Evolutionary conservation across 768 basidiomycete genomes (phyloP).

Genomic region (Naganishia onofrii): DNA sequence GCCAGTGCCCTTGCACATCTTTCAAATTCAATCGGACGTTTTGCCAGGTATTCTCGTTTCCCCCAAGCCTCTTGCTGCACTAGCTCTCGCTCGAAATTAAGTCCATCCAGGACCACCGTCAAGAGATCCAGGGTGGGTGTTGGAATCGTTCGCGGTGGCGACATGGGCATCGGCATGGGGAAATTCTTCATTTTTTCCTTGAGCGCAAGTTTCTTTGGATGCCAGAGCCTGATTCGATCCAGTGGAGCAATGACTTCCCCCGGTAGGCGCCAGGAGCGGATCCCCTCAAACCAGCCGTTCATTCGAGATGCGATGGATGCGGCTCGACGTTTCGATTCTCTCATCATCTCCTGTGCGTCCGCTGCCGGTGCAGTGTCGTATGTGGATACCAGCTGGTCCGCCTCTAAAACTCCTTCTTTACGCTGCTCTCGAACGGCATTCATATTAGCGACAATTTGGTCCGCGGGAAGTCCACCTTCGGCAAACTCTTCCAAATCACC

Average conservation of each 20-base stretch:
- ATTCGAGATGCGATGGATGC: slow-evolving; percentile 22
- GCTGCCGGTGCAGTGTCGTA: neutral
- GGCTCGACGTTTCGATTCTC: slow-evolving; percentile 12
- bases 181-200: slow-evolving; percentile 47
- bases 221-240: slow-evolving; percentile 47
- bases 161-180: slow-evolving; percentile 45
- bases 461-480: slow-evolving; percentile 42
- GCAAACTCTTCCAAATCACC: slow-evolving; percentile 41
- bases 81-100: slow-evolving; percentile 8
- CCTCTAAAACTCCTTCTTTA: neutral
- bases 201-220: slow-evolving; percentile 42
- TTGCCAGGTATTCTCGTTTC: neutral
- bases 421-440: slow-evolving; percentile 3
- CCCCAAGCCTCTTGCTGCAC: neutral
- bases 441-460: slow-evolving; percentile 5
- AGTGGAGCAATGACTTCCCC: slow-evolving; percentile 47
- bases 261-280: slow-evolving; percentile 45
- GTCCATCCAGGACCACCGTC: slow-evolving; percentile 36
- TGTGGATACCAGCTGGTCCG: neutral
- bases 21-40: neutral
- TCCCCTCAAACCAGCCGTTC: slow-evolving; percentile 45
- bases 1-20: slow-evolving; percentile 47
- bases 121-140: slow-evolving; percentile 37
- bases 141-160: slow-evolving; percentile 45
- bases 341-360: neutral